These are phyloP conservation scores for Calonectria naviculata DNA, from an alignment of 2,329 filamentous ascomycete species.

Conservation along the genomic window DNA sequence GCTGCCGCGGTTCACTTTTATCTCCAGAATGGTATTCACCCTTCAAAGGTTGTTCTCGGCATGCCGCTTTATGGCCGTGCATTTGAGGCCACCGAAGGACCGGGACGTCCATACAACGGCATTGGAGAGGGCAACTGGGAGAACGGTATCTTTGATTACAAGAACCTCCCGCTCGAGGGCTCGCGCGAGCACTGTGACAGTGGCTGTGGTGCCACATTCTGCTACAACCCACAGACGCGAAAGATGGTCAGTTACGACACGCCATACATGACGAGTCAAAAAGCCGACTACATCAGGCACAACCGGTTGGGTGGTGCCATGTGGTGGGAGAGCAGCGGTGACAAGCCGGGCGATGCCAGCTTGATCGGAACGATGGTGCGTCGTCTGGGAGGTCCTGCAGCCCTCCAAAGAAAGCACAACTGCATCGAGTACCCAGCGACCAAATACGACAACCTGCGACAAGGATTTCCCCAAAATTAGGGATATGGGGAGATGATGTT, in stretches of 20 bases:
- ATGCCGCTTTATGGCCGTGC: constrained; percentile 94
- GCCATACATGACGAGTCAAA: constrained; percentile 71
- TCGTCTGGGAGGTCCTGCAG: constrained; percentile 63
- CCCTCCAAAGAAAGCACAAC: constrained; percentile 66
- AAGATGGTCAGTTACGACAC: constrained; percentile 87
- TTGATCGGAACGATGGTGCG: constrained; percentile 75
- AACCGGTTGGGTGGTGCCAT: constrained; percentile 85
- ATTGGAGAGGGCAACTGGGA: constrained; percentile 88
- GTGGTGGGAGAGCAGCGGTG: constrained; percentile 95
- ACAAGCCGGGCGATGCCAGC: constrained; percentile 73
- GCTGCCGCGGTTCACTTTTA: constrained; percentile 78
- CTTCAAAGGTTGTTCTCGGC: constrained; percentile 84
- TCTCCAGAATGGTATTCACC: constrained; percentile 69
- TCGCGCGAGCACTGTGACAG: constrained; percentile 73
- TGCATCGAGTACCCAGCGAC: constrained; percentile 71
- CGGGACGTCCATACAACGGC: constrained; percentile 76
- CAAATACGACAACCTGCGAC: constrained; percentile 77
- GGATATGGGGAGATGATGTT: background rate
- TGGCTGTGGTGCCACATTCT: constrained; percentile 77
- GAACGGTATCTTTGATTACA: constrained; percentile 88
- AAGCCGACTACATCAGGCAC: constrained; percentile 77
- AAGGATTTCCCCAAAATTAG: constrained; percentile 63
- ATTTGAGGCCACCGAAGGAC: constrained; percentile 82
- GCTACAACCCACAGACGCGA: constrained; percentile 72
- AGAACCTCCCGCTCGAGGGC: constrained; percentile 78